Evolutionary conservation across 495 filamentous ascomycete genomes (phyloP), one percentile per base, ranked within the genome.

Genomic region (Oidiodendron maius): DNA sequence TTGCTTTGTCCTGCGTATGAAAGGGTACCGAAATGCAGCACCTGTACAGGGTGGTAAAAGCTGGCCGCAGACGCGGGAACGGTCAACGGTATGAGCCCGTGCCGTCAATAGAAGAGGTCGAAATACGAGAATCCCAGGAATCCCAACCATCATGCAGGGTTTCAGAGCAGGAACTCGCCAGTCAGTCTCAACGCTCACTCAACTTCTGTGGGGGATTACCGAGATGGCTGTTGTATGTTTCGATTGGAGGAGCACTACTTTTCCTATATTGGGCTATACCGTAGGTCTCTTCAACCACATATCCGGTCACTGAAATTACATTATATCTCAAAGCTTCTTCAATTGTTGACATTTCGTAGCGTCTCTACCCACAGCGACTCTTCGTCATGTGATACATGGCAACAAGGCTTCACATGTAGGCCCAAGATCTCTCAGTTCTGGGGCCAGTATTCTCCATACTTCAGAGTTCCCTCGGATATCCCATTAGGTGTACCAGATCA

Each of bases 371-470:
- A 3, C 25, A 11, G 23, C 16, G n/a, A 22, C 16, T 13, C 41
- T 25, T 17, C 21, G 34, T 58, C 57, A 12, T 90, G 85, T 63
- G 81, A 84, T 58, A 76, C 70, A 2, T 64, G 81, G 12, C 53
- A 76, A 12, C 56, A 64, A 41, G 88, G 87, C 22, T 89, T 81
- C 61, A 77, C 81, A 52, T 87, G 81, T 61, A 64, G 70, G 26
- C 49, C 71, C 9, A 45, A 71, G 13, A 69, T 83, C 36, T 77
- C 86, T 3, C 87, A 85, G 50, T 75, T 65, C 48, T 94, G 88
- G 89, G 89, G 89, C 44, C 86, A 89, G 58, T 93, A 95, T 64
- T 87, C 87, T 17, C 87, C 89, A 12, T 90, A 78, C 63, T 94
- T 84, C 68, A 72, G 78, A 0, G 79, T 90, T 2, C 74, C 80